phyloP scores from a whole-genome alignment of 1,284 basidiomycete genomes.

The Mycena sp. region DNA sequence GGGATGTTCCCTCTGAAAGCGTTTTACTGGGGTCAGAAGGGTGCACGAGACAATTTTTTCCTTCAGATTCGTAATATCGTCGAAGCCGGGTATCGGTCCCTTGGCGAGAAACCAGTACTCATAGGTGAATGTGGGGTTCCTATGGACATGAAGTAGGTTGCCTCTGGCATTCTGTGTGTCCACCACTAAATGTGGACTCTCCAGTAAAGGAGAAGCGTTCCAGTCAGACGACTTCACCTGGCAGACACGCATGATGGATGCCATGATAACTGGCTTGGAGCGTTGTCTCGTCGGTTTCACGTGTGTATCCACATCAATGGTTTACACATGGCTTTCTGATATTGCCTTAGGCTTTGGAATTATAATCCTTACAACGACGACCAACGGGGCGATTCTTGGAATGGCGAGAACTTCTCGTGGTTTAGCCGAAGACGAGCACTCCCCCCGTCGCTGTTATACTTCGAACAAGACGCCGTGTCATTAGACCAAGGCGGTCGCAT shows the following conservation, averaged over 20 bases:
- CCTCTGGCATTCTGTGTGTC: background rate
- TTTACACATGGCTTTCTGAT: background rate
- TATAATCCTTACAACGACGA: conserved; percentile 93
- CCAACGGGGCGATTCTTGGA: conserved; percentile 88
- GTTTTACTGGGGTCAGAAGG: conserved; percentile 88
- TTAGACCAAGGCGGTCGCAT: conserved; percentile 87
- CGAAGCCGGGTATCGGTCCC: conserved; percentile 66
- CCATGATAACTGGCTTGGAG: conserved; percentile 83
- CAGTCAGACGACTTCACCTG: conserved; percentile 78
- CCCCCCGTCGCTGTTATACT: conserved; percentile 58
- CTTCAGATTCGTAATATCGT: conserved; percentile 87
- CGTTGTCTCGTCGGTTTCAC: conserved; percentile 80
- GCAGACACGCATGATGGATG: conserved; percentile 91
- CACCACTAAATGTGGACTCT: background rate
- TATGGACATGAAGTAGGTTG: conserved; percentile 91
- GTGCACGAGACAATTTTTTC: conserved; percentile 83
- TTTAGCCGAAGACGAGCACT: conserved; percentile 75
- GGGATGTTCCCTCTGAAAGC: conserved; percentile 85
- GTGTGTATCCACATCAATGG: conserved; percentile 56
- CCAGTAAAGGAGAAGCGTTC: conserved; percentile 78
- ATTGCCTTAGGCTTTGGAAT: conserved; percentile 82
- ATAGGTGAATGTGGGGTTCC: conserved; percentile 94
- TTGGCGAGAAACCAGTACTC: conserved; percentile 84
- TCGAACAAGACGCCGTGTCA: conserved; percentile 64
- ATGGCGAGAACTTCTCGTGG: conserved; percentile 96